These are phyloP conservation scores for Ilex paraguariensis DNA, from an alignment of 305 asterid genomes.

Conservation along the genomic window DNA sequence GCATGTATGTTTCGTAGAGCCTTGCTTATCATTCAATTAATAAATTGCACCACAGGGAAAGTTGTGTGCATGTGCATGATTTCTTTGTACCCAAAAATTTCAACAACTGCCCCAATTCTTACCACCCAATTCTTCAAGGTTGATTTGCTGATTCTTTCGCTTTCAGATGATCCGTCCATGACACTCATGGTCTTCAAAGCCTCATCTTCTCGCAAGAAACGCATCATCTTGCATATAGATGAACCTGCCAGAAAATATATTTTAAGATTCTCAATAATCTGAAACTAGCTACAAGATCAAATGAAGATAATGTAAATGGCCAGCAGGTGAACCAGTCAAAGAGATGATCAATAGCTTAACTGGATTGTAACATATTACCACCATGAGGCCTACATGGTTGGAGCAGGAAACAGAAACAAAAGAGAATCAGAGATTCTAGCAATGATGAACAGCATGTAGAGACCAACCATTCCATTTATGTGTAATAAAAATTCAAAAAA, in stretches of 20 bases:
- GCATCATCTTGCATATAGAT: constrained; percentile 60
- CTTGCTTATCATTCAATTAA: neutral
- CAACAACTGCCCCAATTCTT: constrained; percentile 8
- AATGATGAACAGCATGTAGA: no score
- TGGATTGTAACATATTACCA: no score
- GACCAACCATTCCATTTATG: neutral
- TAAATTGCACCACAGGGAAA: neutral
- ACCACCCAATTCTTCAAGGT: constrained; percentile 95
- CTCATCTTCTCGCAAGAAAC: constrained; percentile 65
- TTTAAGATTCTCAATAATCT: no score
- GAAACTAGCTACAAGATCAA: no score
- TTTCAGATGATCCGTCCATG: constrained; percentile 69
- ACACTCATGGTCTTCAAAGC: constrained; percentile 45
- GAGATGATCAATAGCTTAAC: no score
- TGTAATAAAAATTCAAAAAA: neutral
- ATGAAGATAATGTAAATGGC: no score
- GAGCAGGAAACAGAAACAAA: no score
- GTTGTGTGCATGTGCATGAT: neutral
- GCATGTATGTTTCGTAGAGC: no score
- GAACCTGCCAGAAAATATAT: constrained; percentile 30
- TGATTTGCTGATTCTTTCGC: constrained; percentile 65
- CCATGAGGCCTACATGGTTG: no score
- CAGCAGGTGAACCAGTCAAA: no score
- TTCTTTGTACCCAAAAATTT: neutral
- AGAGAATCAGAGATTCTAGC: no score